Percentiles rank a stretch among this genome's conserved stretches.
phyloP scores from a whole-genome alignment of 2,329 filamentous ascomycete species.

The Raffaelea ambrosiae region DNA sequence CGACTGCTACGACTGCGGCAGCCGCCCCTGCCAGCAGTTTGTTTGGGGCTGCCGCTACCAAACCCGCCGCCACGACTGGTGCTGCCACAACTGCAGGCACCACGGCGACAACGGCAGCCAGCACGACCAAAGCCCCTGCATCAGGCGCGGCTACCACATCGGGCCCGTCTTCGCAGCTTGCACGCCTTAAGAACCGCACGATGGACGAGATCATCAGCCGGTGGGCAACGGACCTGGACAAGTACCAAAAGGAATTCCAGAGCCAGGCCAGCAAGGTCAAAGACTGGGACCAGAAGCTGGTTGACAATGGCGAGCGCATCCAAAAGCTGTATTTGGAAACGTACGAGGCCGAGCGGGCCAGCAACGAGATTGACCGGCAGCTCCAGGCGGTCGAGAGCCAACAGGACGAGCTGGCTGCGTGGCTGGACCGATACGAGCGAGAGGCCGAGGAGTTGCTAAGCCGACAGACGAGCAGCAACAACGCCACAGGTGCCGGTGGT shows the following conservation, averaged over 20 bases:
- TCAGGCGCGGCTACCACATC: conserved; percentile 53
- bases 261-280: conserved; percentile 80
- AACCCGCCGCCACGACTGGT: conserved; percentile 15
- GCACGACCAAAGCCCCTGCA: conserved; percentile 42
- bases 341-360: conserved; percentile 87
- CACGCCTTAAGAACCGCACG: conserved; percentile 92
- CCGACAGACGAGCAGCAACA: conserved; percentile 60
- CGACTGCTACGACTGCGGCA: conserved; percentile 7
- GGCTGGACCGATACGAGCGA: conserved; percentile 83
- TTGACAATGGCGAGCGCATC: conserved; percentile 92
- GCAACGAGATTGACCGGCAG: conserved; percentile 88
- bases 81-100: conserved; percentile 12
- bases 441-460: conserved; percentile 86
- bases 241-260: conserved; percentile 96
- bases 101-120: background rate
- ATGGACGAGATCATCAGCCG: conserved; percentile 98
- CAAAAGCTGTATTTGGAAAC: conserved; percentile 87
- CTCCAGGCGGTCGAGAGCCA: conserved; percentile 82
- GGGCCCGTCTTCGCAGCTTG: conserved; percentile 75
- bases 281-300: conserved; percentile 82
- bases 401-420: conserved; percentile 80
- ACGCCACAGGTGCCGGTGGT: no score
- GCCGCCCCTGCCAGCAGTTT: conserved; percentile 14
- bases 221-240: conserved; percentile 90
- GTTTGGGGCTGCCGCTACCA: conserved; percentile 1